Evolutionary conservation across 495 filamentous ascomycete genomes (phyloP), one percentile per base, ranked within the genome.

Genomic region (Coniosporium apollinis): DNA sequence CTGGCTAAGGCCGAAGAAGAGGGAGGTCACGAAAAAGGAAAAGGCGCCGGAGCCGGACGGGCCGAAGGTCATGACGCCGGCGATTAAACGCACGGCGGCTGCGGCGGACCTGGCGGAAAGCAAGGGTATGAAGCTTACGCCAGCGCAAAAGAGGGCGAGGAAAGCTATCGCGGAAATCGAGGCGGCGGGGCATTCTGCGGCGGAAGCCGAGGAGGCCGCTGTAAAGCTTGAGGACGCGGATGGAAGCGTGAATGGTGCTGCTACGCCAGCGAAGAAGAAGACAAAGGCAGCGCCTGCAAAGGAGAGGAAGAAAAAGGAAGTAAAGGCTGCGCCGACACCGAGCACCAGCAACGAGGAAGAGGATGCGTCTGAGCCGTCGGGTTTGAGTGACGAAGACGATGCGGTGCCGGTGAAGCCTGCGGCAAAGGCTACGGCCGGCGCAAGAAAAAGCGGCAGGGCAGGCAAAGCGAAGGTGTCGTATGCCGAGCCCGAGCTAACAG

Each of bases 1-100:
- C 34, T 94, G 85, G 86, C 60, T 94, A 28, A 67, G 79, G 36
- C 85, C 84, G 0, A 65, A 58, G 42, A 93, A 89, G 57, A 68
- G 74, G 38, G 61, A 74, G 22, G 57, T 75, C 0, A 79, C 74
- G 43, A 69, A 70, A 36, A 84, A 72, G 42, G 56, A 64, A 32
- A 18, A 30, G 1, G n/a, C 22, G 5, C 3, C 19, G 13, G n/a
- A 10, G 20, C 20, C 26, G 5, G 16, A 31, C 5, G 21, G 14
- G 29, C 7, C 9, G 8, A 18, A 16, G 7, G 6, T 13, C 8
- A 7, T 31, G 8, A 31, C 29, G 29, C 29, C 29, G 6, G 29
- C 29, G 29, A 7, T 8, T 7, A 31, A 31, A 5, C 30, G 31
- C 15, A 38, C 30, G 14, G 29, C 26, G 1, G n/a, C n/a, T n/a